Conservation (phyloP, 148 eudicot species). For the Bassia scoparia region DNA sequence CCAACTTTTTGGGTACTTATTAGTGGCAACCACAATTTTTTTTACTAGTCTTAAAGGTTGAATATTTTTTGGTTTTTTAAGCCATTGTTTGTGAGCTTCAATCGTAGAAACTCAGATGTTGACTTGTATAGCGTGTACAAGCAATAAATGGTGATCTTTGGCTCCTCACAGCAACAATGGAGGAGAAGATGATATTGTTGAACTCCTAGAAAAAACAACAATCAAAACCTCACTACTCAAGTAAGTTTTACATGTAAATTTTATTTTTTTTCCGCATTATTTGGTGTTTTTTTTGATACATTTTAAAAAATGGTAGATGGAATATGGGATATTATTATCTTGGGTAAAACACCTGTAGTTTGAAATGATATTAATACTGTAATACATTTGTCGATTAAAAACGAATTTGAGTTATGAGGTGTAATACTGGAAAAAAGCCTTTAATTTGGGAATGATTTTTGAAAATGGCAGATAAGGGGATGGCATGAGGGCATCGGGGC, state of each 20-base stretch:
- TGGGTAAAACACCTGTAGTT: no score
- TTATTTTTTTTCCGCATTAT: not conserved
- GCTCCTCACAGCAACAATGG: no score
- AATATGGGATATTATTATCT: no score
- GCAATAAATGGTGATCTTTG: constrained; percentile 52
- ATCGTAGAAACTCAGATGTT: constrained; percentile 31
- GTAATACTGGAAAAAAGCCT: no score
- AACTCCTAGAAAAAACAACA: constrained; percentile 64
- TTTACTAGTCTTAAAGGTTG: not conserved
- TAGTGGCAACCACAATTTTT: not conserved
- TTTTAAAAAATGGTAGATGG: not conserved
- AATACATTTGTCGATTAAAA: no score
- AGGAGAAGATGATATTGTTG: constrained; percentile 49
- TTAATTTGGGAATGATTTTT: no score
- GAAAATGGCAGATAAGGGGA: constrained; percentile 65
- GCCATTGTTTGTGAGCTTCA: not conserved
- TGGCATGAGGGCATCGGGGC: constrained; percentile 93
- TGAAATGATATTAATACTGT: no score
- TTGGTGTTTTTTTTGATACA: not conserved
- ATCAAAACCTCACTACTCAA: constrained; percentile 73
- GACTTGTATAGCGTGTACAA: constrained; percentile 70
- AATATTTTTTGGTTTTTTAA: not conserved
- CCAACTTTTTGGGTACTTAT: not conserved
- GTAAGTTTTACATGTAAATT: constrained; percentile 25
- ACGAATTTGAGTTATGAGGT: no score